Percentiles rank a stretch among this genome's conserved stretches.
These are phyloP conservation scores for Elsinoe necatrix DNA, from an alignment of 2,329 filamentous ascomycete species.

Conservation along the genomic window DNA sequence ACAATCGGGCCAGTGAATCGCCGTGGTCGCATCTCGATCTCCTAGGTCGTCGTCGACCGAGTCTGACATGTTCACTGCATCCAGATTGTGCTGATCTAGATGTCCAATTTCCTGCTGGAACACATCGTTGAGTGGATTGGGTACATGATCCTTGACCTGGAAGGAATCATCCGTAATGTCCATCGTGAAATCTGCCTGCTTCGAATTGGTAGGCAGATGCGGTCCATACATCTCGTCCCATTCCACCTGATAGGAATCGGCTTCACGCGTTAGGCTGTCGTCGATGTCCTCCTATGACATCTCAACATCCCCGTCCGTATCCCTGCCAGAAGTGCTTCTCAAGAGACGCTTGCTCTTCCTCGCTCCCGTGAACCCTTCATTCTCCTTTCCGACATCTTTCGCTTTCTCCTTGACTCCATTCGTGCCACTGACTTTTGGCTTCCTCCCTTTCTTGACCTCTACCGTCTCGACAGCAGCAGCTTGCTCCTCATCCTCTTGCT, in stretches of 20 bases:
- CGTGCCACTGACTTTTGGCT: constrained; percentile 10
- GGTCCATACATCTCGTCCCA: too few relatives aligned
- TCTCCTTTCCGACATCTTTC: constrained; percentile 22
- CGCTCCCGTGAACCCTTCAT: constrained; percentile 18
- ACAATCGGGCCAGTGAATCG: too few relatives aligned
- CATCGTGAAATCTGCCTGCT: too few relatives aligned
- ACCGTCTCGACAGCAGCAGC: background rate
- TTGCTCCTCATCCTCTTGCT: background rate
- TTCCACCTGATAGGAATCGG: background rate
- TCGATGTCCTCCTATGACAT: constrained; percentile 13
- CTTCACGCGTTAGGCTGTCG: background rate
- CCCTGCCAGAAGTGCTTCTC: constrained; percentile 6
- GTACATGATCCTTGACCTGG: too few relatives aligned
- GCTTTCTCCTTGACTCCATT: constrained; percentile 18
- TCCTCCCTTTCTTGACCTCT: background rate
- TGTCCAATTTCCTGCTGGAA: too few relatives aligned
- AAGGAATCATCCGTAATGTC: too few relatives aligned
- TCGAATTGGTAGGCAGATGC: too few relatives aligned
- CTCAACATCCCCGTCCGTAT: constrained; percentile 11
- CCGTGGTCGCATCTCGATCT: too few relatives aligned
- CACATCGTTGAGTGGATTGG: too few relatives aligned
- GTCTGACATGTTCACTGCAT: too few relatives aligned
- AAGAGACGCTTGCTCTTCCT: constrained; percentile 10
- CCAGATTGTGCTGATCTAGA: too few relatives aligned
- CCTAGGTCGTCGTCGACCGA: too few relatives aligned